These are phyloP conservation scores for Amanita subjunquillea DNA, from an alignment of 768 basidiomycete species.

Conservation along the genomic window DNA sequence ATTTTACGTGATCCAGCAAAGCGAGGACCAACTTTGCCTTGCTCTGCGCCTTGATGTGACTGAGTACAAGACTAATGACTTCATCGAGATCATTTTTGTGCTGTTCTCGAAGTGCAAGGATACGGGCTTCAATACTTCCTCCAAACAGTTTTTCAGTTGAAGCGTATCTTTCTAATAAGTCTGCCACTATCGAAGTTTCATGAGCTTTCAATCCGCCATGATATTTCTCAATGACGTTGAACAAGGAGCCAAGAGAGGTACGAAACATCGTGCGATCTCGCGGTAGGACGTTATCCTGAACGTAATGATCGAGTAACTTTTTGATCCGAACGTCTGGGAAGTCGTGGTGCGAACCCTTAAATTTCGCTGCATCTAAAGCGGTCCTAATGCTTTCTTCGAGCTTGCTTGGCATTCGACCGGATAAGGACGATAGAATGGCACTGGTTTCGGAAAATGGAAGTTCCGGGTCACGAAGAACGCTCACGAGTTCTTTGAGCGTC, in stretches of 20 bases:
- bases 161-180: slow-evolving; percentile 69
- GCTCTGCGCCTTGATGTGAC: slow-evolving; percentile 91
- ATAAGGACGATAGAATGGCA: slow-evolving; percentile 78
- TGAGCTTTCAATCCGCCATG: slow-evolving; percentile 77
- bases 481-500: slow-evolving; percentile 79
- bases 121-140: slow-evolving; percentile 87
- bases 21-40: slow-evolving; percentile 84
- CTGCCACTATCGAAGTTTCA: slow-evolving; percentile 70
- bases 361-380: slow-evolving; percentile 64
- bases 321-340: slow-evolving; percentile 86
- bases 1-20: slow-evolving; percentile 86
- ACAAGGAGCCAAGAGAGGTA: slow-evolving; percentile 55
- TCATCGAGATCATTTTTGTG: slow-evolving; percentile 88
- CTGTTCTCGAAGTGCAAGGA: slow-evolving; percentile 83
- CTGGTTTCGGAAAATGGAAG: slow-evolving; percentile 83
- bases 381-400: slow-evolving; percentile 81
- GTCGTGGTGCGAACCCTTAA: slow-evolving; percentile 66
- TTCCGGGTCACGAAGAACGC: slow-evolving; percentile 73
- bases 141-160: slow-evolving; percentile 88
- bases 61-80: slow-evolving; percentile 78
- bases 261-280: slow-evolving; percentile 79
- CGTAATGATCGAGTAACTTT: slow-evolving; percentile 77
- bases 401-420: slow-evolving; percentile 87
- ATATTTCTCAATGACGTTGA: slow-evolving; percentile 73
- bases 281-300: slow-evolving; percentile 70